Evolutionary conservation across 495 filamentous ascomycete genomes (phyloP).

Genomic region (Parachaetomium inaequale): DNA sequence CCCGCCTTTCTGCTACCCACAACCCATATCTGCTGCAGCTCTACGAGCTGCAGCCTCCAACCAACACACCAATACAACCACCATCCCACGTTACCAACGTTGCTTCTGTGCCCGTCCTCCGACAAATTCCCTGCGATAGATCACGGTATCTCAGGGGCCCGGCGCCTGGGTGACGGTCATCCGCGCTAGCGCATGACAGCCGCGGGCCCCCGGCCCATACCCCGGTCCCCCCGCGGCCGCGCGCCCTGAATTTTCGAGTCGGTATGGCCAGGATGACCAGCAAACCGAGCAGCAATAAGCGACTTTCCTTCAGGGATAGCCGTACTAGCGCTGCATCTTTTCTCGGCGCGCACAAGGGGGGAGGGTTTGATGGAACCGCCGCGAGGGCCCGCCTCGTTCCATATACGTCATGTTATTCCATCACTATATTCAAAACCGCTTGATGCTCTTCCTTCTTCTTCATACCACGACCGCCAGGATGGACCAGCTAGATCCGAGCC

Average conservation of each 20-base stretch:
- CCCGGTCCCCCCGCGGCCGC: not conserved
- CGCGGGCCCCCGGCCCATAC: not conserved
- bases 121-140: too few species aligned
- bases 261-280: not conserved
- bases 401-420: not conserved
- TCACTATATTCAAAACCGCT: too few species aligned
- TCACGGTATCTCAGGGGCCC: not conserved
- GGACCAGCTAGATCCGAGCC: constrained; percentile 1
- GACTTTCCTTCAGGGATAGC: not conserved
- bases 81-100: too few species aligned
- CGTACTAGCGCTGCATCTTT: not conserved
- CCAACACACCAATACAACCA: too few species aligned
- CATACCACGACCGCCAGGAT: not conserved
- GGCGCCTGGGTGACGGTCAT: constrained; percentile 4
- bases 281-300: not conserved
- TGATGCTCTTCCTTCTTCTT: too few species aligned
- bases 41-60: too few species aligned
- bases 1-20: too few species aligned
- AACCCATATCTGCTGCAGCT: too few species aligned
- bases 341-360: not conserved
- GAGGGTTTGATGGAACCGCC: not conserved
- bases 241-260: not conserved
- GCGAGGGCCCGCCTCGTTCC: not conserved
- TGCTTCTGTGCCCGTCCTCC: too few species aligned
- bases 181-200: not conserved